Conservation (phyloP, 2,329 filamentous ascomycete species). For the Albophoma yamanashiensis region DNA sequence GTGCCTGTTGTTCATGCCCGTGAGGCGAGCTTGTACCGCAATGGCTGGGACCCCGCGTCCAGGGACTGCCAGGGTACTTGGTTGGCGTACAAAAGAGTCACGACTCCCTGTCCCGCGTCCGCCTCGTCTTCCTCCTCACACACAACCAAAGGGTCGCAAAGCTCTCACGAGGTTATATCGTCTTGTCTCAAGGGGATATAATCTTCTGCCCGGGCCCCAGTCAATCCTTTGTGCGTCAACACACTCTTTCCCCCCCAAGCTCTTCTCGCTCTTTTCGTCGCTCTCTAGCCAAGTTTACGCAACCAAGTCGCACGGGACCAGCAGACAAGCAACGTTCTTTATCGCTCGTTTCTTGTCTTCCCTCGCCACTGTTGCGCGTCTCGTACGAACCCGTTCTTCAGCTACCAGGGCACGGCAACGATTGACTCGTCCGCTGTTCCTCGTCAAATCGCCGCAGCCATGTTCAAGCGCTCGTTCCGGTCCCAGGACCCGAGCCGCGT, state of each 20-base stretch:
- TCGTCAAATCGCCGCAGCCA: slow-evolving; percentile 32
- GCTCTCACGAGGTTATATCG: slow-evolving; percentile 36
- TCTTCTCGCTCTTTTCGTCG: slow-evolving; percentile 41
- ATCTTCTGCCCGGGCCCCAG: slow-evolving; percentile 45
- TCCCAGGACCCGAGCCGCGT: slow-evolving; percentile 64
- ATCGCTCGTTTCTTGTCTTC: slow-evolving; percentile 1
- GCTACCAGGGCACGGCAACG: background rate
- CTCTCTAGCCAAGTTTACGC: slow-evolving; percentile 30
- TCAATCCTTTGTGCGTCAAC: slow-evolving; percentile 30
- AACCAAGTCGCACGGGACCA: background rate
- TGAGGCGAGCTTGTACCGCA: slow-evolving; percentile 4
- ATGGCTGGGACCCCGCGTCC: slow-evolving; percentile 4
- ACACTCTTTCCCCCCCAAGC: slow-evolving; percentile 18
- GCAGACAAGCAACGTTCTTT: slow-evolving; percentile 2
- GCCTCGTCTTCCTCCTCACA: slow-evolving; percentile 28
- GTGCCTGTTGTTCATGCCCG: background rate
- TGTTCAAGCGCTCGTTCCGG: slow-evolving; percentile 90
- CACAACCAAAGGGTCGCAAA: slow-evolving; percentile 51
- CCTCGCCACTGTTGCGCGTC: background rate
- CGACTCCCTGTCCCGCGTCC: slow-evolving; percentile 2
- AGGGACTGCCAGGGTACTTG: background rate
- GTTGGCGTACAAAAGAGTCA: slow-evolving; percentile 3
- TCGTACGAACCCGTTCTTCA: slow-evolving; percentile 11
- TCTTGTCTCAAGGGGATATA: slow-evolving; percentile 32
- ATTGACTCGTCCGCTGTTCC: background rate